phyloP scores from a whole-genome alignment of 345 rosid species.

The Pistacia integerrima region DNA sequence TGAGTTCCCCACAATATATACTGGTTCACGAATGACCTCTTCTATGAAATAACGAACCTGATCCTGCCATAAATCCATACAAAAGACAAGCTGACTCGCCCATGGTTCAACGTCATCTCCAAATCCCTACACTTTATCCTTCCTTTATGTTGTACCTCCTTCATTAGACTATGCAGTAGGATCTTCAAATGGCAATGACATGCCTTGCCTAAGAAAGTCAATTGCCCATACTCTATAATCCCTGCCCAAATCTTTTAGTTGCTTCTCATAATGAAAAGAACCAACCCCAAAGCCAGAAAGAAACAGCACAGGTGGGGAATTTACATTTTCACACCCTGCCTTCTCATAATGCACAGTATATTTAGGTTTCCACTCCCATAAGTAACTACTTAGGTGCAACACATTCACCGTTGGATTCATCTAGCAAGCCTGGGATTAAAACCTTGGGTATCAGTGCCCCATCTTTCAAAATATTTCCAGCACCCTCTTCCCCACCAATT shows the following conservation, averaged over 20 bases:
- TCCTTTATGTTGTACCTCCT: conserved; percentile 25
- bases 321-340: conserved; percentile 62
- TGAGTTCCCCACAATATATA: conserved; percentile 85
- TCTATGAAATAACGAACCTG: conserved; percentile 76
- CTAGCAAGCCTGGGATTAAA: conserved; percentile 75
- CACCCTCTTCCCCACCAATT: conserved; percentile 52
- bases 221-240: conserved; percentile 94
- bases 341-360: conserved; percentile 72
- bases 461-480: conserved; percentile 33
- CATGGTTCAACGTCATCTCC: conserved; percentile 80
- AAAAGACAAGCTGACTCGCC: conserved; percentile 78
- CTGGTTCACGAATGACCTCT: conserved; percentile 92
- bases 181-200: conserved; percentile 75
- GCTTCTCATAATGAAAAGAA: conserved; percentile 93
- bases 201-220: conserved; percentile 95
- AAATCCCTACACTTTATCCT: conserved; percentile 69
- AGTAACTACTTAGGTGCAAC: conserved; percentile 61
- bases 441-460: conserved; percentile 45
- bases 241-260: conserved; percentile 82
- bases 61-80: conserved; percentile 84
- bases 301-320: conserved; percentile 72
- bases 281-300: conserved; percentile 99
- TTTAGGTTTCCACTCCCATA: conserved; percentile 89
- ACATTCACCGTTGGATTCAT: conserved; percentile 51
- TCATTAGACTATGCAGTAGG: conserved; percentile 53